Evolutionary conservation across 768 basidiomycete genomes (phyloP).

Genomic region (Daedaleopsis sinensis): DNA sequence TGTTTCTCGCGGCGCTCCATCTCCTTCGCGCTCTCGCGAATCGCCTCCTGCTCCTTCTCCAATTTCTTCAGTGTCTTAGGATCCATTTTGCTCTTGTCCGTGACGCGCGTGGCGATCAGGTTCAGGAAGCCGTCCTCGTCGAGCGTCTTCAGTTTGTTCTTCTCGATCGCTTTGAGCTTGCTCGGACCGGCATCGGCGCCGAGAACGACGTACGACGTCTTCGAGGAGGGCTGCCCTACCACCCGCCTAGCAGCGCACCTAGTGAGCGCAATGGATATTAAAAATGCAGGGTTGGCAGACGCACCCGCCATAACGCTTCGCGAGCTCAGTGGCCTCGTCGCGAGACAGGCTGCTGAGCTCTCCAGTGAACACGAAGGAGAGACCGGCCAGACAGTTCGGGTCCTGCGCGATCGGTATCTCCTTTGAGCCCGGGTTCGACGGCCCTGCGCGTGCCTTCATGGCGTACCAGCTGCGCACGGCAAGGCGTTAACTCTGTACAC

Average conservation of each 20-base stretch:
- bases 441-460: constrained; percentile 62
- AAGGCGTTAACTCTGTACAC: background rate
- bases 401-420: constrained; percentile 67
- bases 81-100: constrained; percentile 45
- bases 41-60: constrained; percentile 79
- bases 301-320: constrained; percentile 92
- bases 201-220: constrained; percentile 87
- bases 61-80: constrained; percentile 81
- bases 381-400: constrained; percentile 81
- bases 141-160: constrained; percentile 73
- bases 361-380: constrained; percentile 95
- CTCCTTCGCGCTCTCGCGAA: constrained; percentile 71
- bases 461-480: constrained; percentile 47
- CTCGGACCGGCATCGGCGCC: constrained; percentile 87
- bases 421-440: constrained; percentile 59
- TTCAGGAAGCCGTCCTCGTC: constrained; percentile 87
- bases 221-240: constrained; percentile 83
- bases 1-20: constrained; percentile 76
- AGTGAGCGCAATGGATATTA: constrained; percentile 3
- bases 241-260: constrained; percentile 63
- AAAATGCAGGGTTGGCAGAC: constrained; percentile 29
- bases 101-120: constrained; percentile 71
- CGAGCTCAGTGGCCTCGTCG: constrained; percentile 85
- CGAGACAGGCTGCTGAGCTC: constrained; percentile 86
- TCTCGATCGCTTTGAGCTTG: constrained; percentile 87